phyloP scores from a whole-genome alignment of 768 basidiomycete genomes.

The Rhizopogon rudus region DNA sequence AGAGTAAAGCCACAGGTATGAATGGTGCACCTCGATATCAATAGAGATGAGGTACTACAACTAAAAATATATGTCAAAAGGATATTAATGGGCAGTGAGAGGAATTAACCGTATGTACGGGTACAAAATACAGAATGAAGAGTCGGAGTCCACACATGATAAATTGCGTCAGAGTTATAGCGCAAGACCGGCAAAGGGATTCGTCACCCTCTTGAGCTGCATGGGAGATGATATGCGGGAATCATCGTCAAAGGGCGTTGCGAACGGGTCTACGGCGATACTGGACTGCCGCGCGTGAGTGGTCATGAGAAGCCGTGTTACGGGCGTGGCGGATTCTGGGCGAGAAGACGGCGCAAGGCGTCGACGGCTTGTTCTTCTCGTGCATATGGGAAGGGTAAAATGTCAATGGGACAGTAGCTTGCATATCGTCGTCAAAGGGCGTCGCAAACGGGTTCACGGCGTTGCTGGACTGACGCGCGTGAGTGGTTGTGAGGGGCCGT shows the following conservation, averaged over 20 bases:
- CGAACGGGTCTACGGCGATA: constrained; percentile 47
- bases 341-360: no score
- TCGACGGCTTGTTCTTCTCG: no score
- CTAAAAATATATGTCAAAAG: constrained; percentile 4
- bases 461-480: constrained; percentile 33
- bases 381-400: constrained; percentile 5
- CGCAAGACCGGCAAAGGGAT: constrained; percentile 43
- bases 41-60: constrained; percentile 4
- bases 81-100: constrained; percentile 3
- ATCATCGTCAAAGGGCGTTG: constrained; percentile 79
- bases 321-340: constrained; percentile 26
- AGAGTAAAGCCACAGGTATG: constrained; percentile 19
- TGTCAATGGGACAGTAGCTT: constrained; percentile 7
- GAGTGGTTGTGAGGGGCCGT: constrained; percentile 37
- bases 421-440: constrained; percentile 69
- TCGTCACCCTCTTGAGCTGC: constrained; percentile 43
- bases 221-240: constrained; percentile 28
- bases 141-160: background rate
- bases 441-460: constrained; percentile 59
- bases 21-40: background rate
- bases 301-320: constrained; percentile 40
- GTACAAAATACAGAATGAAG: constrained; percentile 11
- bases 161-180: constrained; percentile 15
- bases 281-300: constrained; percentile 37
- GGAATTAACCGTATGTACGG: constrained; percentile 3